Conservation (phyloP, 257 asterid genomes). For the Fraxinus excelsior region DNA sequence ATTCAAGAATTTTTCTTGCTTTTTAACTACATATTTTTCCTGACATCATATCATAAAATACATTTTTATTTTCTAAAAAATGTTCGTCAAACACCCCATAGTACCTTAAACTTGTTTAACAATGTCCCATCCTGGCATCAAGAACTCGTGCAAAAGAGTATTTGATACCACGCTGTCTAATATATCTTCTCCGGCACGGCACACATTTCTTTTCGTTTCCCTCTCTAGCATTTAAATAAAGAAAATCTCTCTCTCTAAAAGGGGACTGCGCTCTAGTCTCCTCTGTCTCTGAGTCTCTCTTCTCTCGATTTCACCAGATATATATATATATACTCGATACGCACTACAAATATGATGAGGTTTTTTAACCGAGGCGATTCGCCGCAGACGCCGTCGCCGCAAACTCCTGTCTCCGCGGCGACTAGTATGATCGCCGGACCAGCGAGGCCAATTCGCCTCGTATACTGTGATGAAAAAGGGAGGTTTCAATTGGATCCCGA, state of each 20-base stretch:
- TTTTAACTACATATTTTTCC: too few species aligned
- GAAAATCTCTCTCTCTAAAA: slow-evolving; percentile 6
- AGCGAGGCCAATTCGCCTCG: slow-evolving; percentile 90
- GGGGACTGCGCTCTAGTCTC: neutral
- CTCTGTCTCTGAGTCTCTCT: too few species aligned
- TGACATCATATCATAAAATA: too few species aligned
- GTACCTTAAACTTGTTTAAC: too few species aligned
- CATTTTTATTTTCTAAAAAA: too few species aligned
- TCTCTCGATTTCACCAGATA: neutral
- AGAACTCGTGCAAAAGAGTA: slow-evolving; percentile 12
- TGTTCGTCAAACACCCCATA: too few species aligned
- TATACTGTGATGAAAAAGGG: slow-evolving; percentile 82
- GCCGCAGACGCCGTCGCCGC: slow-evolving; percentile 45
- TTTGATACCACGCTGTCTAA: neutral
- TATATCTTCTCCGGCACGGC: too few species aligned
- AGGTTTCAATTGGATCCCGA: slow-evolving; percentile 95
- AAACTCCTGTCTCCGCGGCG: slow-evolving; percentile 40
- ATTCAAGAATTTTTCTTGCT: too few species aligned
- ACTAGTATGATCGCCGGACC: slow-evolving; percentile 61
- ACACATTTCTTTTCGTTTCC: slow-evolving; percentile 10
- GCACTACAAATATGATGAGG: slow-evolving; percentile 44
- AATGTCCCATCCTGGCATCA: neutral
- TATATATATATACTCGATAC: neutral
- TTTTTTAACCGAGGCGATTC: slow-evolving; percentile 59
- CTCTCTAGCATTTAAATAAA: too few species aligned